phyloP scores from a whole-genome alignment of 305 asterid genomes.

The Nicotiana rustica region DNA sequence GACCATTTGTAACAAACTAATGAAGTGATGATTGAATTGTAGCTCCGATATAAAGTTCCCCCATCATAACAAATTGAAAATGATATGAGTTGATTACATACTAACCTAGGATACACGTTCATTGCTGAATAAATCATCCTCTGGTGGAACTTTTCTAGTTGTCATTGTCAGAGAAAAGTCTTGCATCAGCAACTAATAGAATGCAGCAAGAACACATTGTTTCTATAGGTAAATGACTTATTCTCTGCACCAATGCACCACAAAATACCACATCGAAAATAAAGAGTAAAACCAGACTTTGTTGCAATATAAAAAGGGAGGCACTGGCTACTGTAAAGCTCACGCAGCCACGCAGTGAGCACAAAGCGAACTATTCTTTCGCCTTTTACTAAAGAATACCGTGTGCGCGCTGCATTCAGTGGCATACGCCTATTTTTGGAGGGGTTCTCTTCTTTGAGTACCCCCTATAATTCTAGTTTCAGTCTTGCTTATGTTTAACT shows the following conservation, averaged over 20 bases:
- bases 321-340: neutral
- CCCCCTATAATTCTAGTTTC: no score
- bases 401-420: conserved; percentile 48
- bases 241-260: conserved; percentile 26
- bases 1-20: conserved; percentile 3
- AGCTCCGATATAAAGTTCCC: neutral
- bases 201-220: conserved; percentile 23
- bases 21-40: neutral
- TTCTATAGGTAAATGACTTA: conserved; percentile 29
- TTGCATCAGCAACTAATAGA: neutral
- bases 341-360: conserved; percentile 49
- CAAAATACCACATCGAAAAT: neutral
- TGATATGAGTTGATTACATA: conserved; percentile 24
- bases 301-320: neutral
- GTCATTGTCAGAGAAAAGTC: neutral
- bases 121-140: conserved; percentile 14
- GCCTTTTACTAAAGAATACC: conserved; percentile 81
- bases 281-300: neutral
- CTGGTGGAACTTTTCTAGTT: neutral
- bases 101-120: neutral
- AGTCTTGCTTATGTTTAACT: no score
- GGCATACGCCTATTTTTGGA: no score
- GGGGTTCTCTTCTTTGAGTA: no score
- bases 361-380: conserved; percentile 76
- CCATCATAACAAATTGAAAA: neutral